Base-by-base conservation (phyloP, 331 rosid species). In the Malus hybrid region DNA sequence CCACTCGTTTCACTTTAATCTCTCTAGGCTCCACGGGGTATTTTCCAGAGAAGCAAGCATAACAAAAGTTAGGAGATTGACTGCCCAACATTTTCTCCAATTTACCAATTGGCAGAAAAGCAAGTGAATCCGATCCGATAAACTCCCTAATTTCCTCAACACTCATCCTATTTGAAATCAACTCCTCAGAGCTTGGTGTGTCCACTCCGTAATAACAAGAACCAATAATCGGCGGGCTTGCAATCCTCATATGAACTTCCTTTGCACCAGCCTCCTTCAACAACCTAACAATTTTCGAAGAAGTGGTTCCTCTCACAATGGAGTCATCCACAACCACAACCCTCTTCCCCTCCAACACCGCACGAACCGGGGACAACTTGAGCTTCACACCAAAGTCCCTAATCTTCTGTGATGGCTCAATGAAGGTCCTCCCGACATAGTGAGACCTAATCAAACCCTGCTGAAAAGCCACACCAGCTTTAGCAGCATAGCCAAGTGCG, bases 251-350 rank as follows among this genome's bases (percentile, higher is more conserved):
- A 63, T 94, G 99, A 68, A 94, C 97, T 69, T 94, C 97, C 63
- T 85, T 94, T 1, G 99, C 99, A 10, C 97, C 99, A 8, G 97
- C 93, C 62, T 94, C 96, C 73, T 87, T 94, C 2, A 94, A 16
- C 74, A 94, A 10, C 87, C 97, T 85, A 56, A 91, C 96, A 30
- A 94, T 94, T 69, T 94, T 91, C 0, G 99, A 94, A 16, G 97
- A 91, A 0, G 98, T 94, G 0, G 98, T 94, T 22, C 98, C 98
- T 68, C 98, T 87, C 63, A 94, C 97, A 64, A 94, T 94, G 0
- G 97, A 94, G 46, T 94, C 98, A 78, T 94, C 98, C 61, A 94
- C 98, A 18, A 94, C 98, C 84, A 91, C 98, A 42, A 94, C 96
- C 82, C 90, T 87, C 81, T 94, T 94, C 6, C 97, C 98, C 83